Evolutionary conservation across 331 rosid species (phyloP).

Genomic region (Arachis monticola): DNA sequence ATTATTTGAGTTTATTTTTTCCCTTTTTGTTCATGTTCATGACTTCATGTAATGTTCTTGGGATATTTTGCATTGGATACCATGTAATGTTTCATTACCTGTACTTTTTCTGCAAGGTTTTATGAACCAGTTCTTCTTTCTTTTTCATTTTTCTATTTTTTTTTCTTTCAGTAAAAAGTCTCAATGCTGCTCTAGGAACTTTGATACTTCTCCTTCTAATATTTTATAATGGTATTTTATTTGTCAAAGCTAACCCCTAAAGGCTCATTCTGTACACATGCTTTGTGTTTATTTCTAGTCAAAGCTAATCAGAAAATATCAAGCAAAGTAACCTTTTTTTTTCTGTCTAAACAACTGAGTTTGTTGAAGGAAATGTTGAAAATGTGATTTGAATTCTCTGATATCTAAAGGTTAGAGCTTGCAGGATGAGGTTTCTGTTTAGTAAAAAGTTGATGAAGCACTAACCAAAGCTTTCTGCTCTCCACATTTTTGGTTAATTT

Average conservation of each 20-base stretch:
- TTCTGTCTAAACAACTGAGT: background rate
- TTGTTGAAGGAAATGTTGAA: background rate
- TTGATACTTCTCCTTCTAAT: constrained; percentile 8
- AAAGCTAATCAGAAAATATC: background rate
- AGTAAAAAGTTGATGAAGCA: constrained; percentile 12
- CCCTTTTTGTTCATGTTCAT: background rate
- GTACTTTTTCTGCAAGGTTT: background rate
- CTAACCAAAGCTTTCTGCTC: constrained; percentile 1
- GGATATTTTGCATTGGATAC: constrained; percentile 30
- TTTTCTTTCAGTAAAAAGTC: background rate
- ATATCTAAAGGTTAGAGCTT: no score
- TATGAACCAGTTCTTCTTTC: background rate
- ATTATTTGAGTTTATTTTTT: background rate
- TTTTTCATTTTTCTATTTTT: background rate
- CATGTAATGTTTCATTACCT: constrained; percentile 54
- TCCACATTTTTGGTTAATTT: constrained; percentile 16
- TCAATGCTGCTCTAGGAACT: background rate
- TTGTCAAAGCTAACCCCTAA: no score
- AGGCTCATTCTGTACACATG: no score
- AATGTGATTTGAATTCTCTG: background rate
- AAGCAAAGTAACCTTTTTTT: background rate
- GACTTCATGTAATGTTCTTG: background rate
- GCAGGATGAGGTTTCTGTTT: background rate
- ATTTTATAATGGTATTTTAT: constrained; percentile 16
- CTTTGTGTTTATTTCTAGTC: background rate